Conservation (phyloP, 495 filamentous ascomycete genomes). For the Neurospora sp. region DNA sequence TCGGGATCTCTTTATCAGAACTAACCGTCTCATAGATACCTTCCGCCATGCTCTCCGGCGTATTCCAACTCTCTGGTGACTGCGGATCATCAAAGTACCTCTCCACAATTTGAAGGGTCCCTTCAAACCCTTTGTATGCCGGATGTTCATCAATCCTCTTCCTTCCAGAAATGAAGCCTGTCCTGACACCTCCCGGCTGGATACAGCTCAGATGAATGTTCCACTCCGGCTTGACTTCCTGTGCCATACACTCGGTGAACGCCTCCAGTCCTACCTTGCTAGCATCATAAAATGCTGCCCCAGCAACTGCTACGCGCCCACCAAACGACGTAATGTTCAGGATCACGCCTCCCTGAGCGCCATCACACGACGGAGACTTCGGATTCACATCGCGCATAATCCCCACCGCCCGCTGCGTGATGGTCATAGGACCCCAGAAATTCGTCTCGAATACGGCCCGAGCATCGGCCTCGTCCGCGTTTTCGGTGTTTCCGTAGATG, state of each 20-base stretch:
- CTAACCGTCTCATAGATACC: conserved; percentile 28
- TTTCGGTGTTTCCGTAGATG: conserved; percentile 37
- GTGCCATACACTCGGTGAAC: conserved; percentile 42
- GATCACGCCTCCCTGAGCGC: conserved; percentile 37
- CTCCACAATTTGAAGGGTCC: conserved; percentile 27
- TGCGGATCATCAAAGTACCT: conserved; percentile 23
- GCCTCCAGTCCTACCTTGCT: conserved; percentile 47
- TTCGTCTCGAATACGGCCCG: conserved; percentile 40
- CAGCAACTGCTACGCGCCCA: conserved; percentile 36
- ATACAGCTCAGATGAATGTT: conserved; percentile 37
- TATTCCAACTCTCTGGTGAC: conserved; percentile 22
- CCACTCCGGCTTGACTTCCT: conserved; percentile 43
- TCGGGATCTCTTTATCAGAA: conserved; percentile 27
- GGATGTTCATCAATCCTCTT: conserved; percentile 18
- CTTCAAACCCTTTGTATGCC: conserved; percentile 27
- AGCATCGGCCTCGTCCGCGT: conserved; percentile 26
- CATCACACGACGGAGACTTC: conserved; percentile 5
- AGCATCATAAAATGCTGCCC: conserved; percentile 43
- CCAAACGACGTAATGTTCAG: conserved; percentile 45
- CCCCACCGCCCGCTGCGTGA: conserved; percentile 34
- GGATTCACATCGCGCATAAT: conserved; percentile 36
- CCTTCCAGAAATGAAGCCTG: conserved; percentile 26
- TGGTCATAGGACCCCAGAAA: conserved; percentile 40
- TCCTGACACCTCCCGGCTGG: conserved; percentile 43
- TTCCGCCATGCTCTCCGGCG: conserved; percentile 25